phyloP scores from a whole-genome alignment of 164 flowering plant genomes.

The Vitis riparia region DNA sequence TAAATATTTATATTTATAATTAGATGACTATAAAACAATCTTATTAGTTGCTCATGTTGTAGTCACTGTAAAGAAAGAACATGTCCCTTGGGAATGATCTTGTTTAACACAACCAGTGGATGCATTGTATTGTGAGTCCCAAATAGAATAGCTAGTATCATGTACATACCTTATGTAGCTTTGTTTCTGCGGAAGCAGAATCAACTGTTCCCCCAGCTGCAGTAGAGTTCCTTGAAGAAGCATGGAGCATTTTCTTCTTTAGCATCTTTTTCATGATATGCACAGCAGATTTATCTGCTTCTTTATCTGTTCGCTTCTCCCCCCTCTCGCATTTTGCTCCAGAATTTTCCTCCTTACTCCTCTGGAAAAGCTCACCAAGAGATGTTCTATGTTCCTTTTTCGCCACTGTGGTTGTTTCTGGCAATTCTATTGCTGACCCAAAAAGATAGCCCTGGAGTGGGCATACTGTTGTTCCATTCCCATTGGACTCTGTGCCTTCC shows the following conservation, averaged over 20 bases:
- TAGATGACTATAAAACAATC: not conserved
- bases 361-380: slow-evolving; percentile 86
- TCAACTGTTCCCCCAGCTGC: slow-evolving; percentile 35
- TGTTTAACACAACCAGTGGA: not conserved
- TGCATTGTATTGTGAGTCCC: not conserved
- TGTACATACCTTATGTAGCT: slow-evolving; percentile 60
- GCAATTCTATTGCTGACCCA: slow-evolving; percentile 66
- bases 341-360: slow-evolving; percentile 52
- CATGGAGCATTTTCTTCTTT: slow-evolving; percentile 47
- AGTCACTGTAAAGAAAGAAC: not conserved
- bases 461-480: slow-evolving; percentile 40
- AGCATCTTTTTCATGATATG: slow-evolving; percentile 62
- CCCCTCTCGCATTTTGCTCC: slow-evolving; percentile 30
- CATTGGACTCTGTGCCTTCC: slow-evolving; percentile 36
- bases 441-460: slow-evolving; percentile 86
- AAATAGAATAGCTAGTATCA: not conserved
- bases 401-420: slow-evolving; percentile 40
- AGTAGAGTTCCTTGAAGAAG: slow-evolving; percentile 38
- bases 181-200: slow-evolving; percentile 58
- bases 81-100: not conserved
- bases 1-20: not conserved
- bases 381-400: slow-evolving; percentile 81
- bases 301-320: slow-evolving; percentile 48
- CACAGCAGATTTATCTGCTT: slow-evolving; percentile 58
- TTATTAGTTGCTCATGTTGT: not conserved